Base-by-base conservation (phyloP, 495 filamentous ascomycete genomes). In the Saxispiralis lemnorum region DNA sequence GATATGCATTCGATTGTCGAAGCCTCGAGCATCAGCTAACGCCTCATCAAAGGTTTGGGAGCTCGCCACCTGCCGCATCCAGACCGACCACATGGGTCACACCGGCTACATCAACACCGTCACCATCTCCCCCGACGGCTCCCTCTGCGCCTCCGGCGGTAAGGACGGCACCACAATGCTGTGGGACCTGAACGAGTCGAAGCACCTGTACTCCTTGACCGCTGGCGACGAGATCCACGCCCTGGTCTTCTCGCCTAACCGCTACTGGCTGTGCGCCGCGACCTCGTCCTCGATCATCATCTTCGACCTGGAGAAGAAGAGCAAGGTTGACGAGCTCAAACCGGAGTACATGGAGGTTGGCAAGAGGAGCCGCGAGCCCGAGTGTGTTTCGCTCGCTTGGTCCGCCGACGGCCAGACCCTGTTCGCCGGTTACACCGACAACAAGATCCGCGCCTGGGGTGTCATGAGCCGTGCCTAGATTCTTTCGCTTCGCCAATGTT, bases 231-330 rank as follows among this genome's bases (percentile, higher is more conserved):
- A 96, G 77, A 96, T 99, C 76, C 92, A 99, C 70, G 92, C 89
- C 55, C 88, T 99, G 57, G 92, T 95, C 66, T 99, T 99, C 83
- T 95, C 88, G 36, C 89, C 92, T 61, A 99, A 99, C 81, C 79
- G 89, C 59, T 99, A 99, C 85, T 99, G 89, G 89, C 78, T 99
- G 48, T 99, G 89, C 76, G 89, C 89, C 60, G 89, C 89, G 59
- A 99, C 89, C 47, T 72, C 81, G 60, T 82, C 73, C 70, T 81
- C 74, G 73, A 96, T 99, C 76, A 96, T 94, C 76, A 96, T 99
- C 73, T 99, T 99, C 70, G 89, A 99, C 64, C 76, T 99, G 56
- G 89, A 99, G 83, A 99, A 99, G 87, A 96, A 99, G 84, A 88
- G 80, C 78, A 96, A 96, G 79, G 89, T 99, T 53, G 89, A 99